Evolutionary conservation across 352 stramenopile species (phyloP), one percentile per base, ranked within the genome.

Genomic region (Phytophthora foliorum): DNA sequence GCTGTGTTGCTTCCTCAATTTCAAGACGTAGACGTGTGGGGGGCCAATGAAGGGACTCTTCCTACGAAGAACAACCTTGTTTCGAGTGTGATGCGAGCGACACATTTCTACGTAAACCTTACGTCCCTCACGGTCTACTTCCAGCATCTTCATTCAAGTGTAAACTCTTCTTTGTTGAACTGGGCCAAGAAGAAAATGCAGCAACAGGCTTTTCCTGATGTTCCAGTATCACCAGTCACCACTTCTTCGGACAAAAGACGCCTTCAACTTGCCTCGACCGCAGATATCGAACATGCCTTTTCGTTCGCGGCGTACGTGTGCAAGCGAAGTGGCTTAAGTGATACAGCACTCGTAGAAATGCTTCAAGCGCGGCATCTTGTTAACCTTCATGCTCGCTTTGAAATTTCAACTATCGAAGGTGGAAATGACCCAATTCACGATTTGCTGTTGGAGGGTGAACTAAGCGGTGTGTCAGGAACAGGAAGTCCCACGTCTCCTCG

Each of bases 41-140:
- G 58, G 16, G 29, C 16, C 38, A 61, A 74, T 16, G 44, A 75
- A 58, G 14, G 24, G 27, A 32, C 45, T 19, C 34, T 54, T 53
- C 34, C 39, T 25, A 29, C 65, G 11, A 55, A 77, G 11, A 56
- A 67, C 25, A 74, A 63, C 32, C 50, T 89, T 2, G 42, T 77
- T 21, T 76, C 78, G 29, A 80, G 68, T 41, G 84, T 82, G 49
- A 76, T 84, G 36, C 78, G 69, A 38, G 75, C 77, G 7, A 82
- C 77, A 9, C 79, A 89, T 36, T 96, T 96, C 48, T 93, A 90
- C 68, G 64, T 94, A 54, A 93, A 96, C 55, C 66, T 96, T 27
- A 96, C 88, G n/a, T 96, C 88, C 38, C 74, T 94, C 25, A 81
- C 88, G 22, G 75, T 96, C 29, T 94, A 91, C 72, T 96, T 93